Base-by-base conservation (phyloP, 495 filamentous ascomycete genomes). In the Letharia columbiana region DNA sequence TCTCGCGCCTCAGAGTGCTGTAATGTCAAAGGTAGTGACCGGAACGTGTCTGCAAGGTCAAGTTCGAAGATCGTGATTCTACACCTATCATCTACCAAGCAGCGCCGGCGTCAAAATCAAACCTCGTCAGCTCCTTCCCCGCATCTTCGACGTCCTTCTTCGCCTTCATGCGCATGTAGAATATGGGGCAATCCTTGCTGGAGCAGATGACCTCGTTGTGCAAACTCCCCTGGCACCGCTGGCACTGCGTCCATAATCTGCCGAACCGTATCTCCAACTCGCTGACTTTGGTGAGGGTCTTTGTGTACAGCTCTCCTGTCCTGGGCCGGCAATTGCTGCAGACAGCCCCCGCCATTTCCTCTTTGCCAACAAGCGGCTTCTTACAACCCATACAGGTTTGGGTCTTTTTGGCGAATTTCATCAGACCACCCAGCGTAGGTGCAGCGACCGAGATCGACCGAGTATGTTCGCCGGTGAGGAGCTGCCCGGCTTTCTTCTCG, bases 151-250 rank as follows among this genome's bases (percentile, higher is more conserved):
- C 86, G 75, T 99, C 94, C 80, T 98, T 99, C 85, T 96, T 96
- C 37, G 92, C 92, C 80, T 99, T 99, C 94, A 99, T 99, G 7
- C 94, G 88, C 94, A 98, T 99, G 74, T 99, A 99, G 78, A 97
- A 99, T 69, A 99, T 99, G 6, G 94, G 94, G 73, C 94, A 99
- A 77, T 99, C 94, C 72, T 89, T 89, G 69, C 89, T 92, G 50
- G 87, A 91, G 80, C 94, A 99, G 69, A 99, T 98, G 33, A 99
- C 94, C 77, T 99, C 93, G 73, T 88, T 91, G 77, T 99, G 94
- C 82, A 99, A 86, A 74, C 91, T 96, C 18, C 93, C 94, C 78
- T 99, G 94, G 75, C 94, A 99, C 44, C 94, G 83, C 80, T 99
- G 94, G 76, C 94, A 99, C 77, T 99, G 94, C 33, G 94, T 99